Evolutionary conservation across 2,329 filamentous ascomycete species (phyloP).

Genomic region (Xylariales sp.): DNA sequence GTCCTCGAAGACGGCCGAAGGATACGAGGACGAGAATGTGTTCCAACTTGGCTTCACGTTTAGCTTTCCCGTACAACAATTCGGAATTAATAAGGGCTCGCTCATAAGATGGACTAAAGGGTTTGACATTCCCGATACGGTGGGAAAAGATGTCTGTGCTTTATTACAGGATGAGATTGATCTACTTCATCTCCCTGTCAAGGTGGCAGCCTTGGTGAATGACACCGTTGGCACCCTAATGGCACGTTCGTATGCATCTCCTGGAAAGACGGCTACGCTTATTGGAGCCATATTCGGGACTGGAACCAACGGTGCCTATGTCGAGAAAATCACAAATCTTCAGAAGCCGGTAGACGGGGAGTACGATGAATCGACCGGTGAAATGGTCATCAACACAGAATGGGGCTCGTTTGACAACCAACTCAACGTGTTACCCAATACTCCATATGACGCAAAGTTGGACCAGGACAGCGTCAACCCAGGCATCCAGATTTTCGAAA

Average conservation of each 20-base stretch:
- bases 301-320: conserved; percentile 96
- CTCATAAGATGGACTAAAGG: conserved; percentile 99
- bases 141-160: conserved; percentile 94
- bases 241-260: conserved; percentile 95
- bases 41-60: conserved; percentile 99
- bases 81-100: conserved; percentile 93
- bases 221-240: conserved; percentile 98
- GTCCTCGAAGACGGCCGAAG: conserved; percentile 68
- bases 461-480: conserved; percentile 88
- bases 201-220: conserved; percentile 95
- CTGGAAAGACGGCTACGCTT: conserved; percentile 85
- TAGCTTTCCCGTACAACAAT: conserved; percentile 94
- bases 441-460: conserved; percentile 81
- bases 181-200: conserved; percentile 84
- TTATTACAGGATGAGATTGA: conserved; percentile 92
- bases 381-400: conserved; percentile 98
- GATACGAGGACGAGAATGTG: conserved; percentile 77
- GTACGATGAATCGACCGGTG: conserved; percentile 82
- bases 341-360: conserved; percentile 78
- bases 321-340: conserved; percentile 89
- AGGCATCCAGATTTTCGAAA: conserved; percentile 98
- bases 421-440: conserved; percentile 87
- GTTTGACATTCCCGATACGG: conserved; percentile 93
- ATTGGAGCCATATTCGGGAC: conserved; percentile 98
- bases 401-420: conserved; percentile 99